Conservation (phyloP, 169 alveolate genomes). For the Cryptosporidium viatorum region DNA sequence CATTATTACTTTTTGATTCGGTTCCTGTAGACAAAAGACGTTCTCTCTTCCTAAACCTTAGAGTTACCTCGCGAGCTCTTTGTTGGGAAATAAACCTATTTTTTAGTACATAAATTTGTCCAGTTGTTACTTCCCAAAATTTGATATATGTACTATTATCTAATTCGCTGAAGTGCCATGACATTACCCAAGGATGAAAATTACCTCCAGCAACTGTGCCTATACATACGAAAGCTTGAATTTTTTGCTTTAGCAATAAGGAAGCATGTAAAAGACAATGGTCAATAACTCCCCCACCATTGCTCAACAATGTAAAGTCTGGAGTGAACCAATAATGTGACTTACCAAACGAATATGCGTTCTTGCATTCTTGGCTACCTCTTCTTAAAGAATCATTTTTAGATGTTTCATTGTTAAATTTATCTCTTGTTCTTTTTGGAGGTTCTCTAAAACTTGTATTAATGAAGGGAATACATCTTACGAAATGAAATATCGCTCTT, state of each 20-base stretch:
- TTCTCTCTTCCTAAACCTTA: slow-evolving; percentile 66
- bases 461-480: slow-evolving; percentile 79
- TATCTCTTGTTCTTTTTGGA: slow-evolving; percentile 60
- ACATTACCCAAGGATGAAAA: slow-evolving; percentile 83
- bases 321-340: slow-evolving; percentile 79
- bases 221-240: slow-evolving; percentile 83
- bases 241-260: slow-evolving; percentile 80
- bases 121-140: slow-evolving; percentile 85
- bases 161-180: slow-evolving; percentile 76
- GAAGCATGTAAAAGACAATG: slow-evolving; percentile 83
- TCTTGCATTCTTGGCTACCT: not conserved
- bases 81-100: slow-evolving; percentile 73
- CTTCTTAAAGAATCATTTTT: slow-evolving; percentile 25
- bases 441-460: slow-evolving; percentile 77
- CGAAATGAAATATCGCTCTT: slow-evolving; percentile 79
- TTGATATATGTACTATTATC: slow-evolving; percentile 78
- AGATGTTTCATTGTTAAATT: slow-evolving; percentile 2
- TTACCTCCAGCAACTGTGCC: slow-evolving; percentile 82
- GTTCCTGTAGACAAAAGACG: slow-evolving; percentile 25
- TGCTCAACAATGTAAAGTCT: slow-evolving; percentile 82
- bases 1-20: not conserved
- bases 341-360: slow-evolving; percentile 23
- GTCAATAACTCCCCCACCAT: slow-evolving; percentile 85
- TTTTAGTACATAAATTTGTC: slow-evolving; percentile 79
- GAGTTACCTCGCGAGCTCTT: slow-evolving; percentile 70